A percentile compares a stretch with the other conserved stretches of the same genome.
phyloP scores from a whole-genome alignment of 2,329 filamentous ascomycete species.

The Talaromyces albobiverticillius region DNA sequence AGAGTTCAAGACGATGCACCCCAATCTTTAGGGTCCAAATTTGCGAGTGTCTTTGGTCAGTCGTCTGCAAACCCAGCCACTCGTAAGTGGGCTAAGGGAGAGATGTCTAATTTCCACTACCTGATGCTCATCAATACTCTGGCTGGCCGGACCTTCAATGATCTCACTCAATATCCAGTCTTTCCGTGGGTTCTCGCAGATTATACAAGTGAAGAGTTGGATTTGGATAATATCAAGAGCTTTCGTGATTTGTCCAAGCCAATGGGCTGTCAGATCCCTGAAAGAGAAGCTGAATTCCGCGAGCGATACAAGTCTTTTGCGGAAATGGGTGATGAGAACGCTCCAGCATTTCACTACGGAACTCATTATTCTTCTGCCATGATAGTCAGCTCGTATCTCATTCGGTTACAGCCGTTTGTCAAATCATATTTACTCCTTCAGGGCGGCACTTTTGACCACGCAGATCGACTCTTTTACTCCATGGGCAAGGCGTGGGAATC shows the following conservation, averaged over 20 bases:
- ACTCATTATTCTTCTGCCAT: slow-evolving; percentile 99
- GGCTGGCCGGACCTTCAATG: slow-evolving; percentile 95
- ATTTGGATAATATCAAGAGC: slow-evolving; percentile 76
- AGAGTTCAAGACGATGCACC: slow-evolving; percentile 63
- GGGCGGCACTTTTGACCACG: slow-evolving; percentile 94
- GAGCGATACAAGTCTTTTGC: slow-evolving; percentile 83
- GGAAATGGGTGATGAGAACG: slow-evolving; percentile 76
- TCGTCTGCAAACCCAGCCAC: slow-evolving; percentile 79
- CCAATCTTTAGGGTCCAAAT: slow-evolving; percentile 75
- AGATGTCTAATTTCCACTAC: slow-evolving; percentile 98
- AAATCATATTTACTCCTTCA: slow-evolving; percentile 92
- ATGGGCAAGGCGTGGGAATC: slow-evolving; percentile 89
- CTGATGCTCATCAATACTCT: slow-evolving; percentile 98
- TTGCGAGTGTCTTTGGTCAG: slow-evolving; percentile 87
- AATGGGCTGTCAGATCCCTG: slow-evolving; percentile 84
- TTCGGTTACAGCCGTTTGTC: slow-evolving; percentile 91
- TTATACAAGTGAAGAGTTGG: slow-evolving; percentile 89
- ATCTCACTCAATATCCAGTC: slow-evolving; percentile 95
- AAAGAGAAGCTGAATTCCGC: slow-evolving; percentile 73
- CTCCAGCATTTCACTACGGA: slow-evolving; percentile 89
- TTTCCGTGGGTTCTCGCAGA: slow-evolving; percentile 97
- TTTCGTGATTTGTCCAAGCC: slow-evolving; percentile 93
- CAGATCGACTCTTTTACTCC: slow-evolving; percentile 91
- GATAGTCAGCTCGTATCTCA: slow-evolving; percentile 96
- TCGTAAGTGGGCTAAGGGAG: slow-evolving; percentile 84